Base-by-base conservation (phyloP, 2,329 filamentous ascomycete genomes). In the Claviceps monticola region DNA sequence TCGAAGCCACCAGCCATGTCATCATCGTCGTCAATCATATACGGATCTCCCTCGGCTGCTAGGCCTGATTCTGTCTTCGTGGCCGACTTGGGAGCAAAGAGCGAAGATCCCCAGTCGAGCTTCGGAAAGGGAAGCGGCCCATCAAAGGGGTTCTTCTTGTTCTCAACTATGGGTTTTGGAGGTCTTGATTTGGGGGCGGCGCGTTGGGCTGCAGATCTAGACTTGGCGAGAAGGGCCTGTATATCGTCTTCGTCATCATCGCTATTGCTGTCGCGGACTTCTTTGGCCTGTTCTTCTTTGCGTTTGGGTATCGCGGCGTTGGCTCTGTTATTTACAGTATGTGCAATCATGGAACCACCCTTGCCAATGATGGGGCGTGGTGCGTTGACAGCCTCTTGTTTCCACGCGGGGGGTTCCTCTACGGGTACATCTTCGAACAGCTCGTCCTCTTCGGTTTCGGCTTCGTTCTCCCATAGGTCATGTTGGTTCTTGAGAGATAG, bases 81-180 rank as follows among this genome's bases (percentile, higher is more conserved):
- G 0, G 53, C 51, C 6, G 58, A 54, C 51, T 71, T 73, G 56
- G 71, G 74, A 5, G 67, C 67, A 54, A 81, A 82, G 2, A 82
- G 71, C 1, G 74, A 76, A 2, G 79, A 83, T 49, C 79, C 82
- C 74, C 78, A 82, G 45, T 85, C 81, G 1, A 95, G 74, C 61
- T 88, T 91, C 59, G 95, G 89, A 61, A 98, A 98, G 0, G 93
- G 93, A 5, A 98, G 67, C 0, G 90, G 88, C 0, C 91, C 91
- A 57, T 80, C 79, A 61, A 95, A 80, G 0, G 79, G 74, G 58
- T 81, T 80, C 57, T 78, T 79, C 38, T 76, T 72, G 48, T 79
- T 81, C 9, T 74, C 64, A n/a, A 67, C 61, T 3, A 70, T 60
- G 2, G 65, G 64, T 43, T 66, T 69, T 17, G 65, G 64, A 43